Evolutionary conservation across 2,329 filamentous ascomycete species (phyloP), one percentile per base, ranked within the genome.

Genomic region (Penicillium sp.): DNA sequence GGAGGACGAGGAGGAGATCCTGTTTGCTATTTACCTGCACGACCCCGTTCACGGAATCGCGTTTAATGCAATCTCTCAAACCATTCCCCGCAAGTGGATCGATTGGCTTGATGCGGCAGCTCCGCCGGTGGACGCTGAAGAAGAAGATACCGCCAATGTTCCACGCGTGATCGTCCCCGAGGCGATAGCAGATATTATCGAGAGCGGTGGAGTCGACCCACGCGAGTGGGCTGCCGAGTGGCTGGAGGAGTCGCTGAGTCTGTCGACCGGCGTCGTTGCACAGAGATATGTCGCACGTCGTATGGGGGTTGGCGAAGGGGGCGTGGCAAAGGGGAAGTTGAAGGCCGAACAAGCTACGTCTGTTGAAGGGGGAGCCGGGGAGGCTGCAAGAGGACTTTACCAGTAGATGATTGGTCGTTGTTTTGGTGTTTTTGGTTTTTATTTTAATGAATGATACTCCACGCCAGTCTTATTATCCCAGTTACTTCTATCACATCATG

Each of bases 161-260:
- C 63, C 68, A 2, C 68, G 58, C 35, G 60, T 66, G 6, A 61
- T 66, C 2, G 73, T 92, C 33, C 93, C 94, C 0, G 88, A 90
- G 26, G 91, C 92, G 67, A 97, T 99, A 65, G 81, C 83, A 21
- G 89, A 93, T 63, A 96, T 97, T 61, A 84, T 99, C 50, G 77
- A 83, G 56, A 79, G 74, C 52, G 85, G 85, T 16, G 85, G 84
- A 9, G 90, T 97, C 2, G 94, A 99, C 68, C 94, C 94, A 0
- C 82, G 94, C 57, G 94, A 99, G 72, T 99, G 94, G 94, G 90
- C 96, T 38, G 89, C 92, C 3, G 94, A 97, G 73, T 99, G 94
- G 94, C 83, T 99, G 47, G 93, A 97, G 76, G 93, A 97, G 76
- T 78, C 86, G 0, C 80, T 99, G 30, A 85, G 80, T 42, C 77